phyloP scores from a whole-genome alignment of 192 early-diverging fungal species.

The Nowakowskiella sp. region DNA sequence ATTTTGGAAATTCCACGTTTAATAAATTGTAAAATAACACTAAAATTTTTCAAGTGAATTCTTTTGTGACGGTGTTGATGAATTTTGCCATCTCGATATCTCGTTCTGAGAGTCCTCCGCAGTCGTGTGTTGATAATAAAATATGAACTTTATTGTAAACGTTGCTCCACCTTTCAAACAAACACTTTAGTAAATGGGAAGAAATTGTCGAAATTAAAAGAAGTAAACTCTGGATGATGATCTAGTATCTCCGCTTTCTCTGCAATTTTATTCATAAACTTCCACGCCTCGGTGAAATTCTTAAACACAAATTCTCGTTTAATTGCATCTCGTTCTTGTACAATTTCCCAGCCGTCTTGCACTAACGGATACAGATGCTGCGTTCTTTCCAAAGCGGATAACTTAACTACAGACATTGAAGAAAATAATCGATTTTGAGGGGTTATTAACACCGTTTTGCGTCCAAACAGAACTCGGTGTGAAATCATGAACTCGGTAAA shows the following conservation, averaged over 20 bases:
- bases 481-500: too few species aligned
- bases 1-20: too few species aligned
- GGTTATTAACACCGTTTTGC: too few species aligned
- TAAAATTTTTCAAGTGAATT: too few species aligned
- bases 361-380: too few species aligned
- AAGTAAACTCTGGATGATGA: conserved; percentile 81
- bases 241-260: conserved; percentile 83
- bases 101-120: conserved; percentile 64
- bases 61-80: conserved; percentile 45
- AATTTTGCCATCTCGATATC: conserved; percentile 74
- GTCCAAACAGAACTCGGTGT: too few species aligned
- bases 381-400: too few species aligned
- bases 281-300: conserved; percentile 83
- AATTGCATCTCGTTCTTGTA: conserved; percentile 12
- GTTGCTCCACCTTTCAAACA: conserved; percentile 40
- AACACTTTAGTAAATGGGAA: neutral
- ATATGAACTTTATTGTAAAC: conserved; percentile 91
- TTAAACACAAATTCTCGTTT: conserved; percentile 63
- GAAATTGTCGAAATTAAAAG: neutral
- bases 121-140: conserved; percentile 86
- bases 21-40: too few species aligned
- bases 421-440: too few species aligned
- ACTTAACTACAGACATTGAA: too few species aligned
- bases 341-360: too few species aligned
- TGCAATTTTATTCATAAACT: conserved; percentile 91